A percentile compares a stretch with the other conserved stretches of the same genome.
These are phyloP conservation scores for Boletus eberwhitei DNA, from an alignment of 768 basidiomycete genomes.

Conservation along the genomic window DNA sequence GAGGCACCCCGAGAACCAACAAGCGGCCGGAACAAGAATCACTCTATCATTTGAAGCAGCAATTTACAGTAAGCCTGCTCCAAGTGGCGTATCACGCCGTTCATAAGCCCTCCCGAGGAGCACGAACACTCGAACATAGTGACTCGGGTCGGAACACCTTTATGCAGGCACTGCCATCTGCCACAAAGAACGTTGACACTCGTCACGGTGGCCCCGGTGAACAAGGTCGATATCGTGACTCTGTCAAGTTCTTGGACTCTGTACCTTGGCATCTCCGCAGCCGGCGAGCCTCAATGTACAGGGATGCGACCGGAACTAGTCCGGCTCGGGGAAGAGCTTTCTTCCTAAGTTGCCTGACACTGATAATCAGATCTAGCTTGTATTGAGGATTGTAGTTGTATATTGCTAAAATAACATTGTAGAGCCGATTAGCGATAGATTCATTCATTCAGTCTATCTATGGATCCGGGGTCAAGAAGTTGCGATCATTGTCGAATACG, in stretches of 20 bases:
- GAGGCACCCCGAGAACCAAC: constrained; percentile 5
- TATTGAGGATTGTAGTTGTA: too few species aligned
- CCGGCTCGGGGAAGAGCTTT: background rate
- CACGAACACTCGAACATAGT: too few species aligned
- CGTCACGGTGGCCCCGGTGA: background rate
- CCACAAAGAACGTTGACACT: too few species aligned
- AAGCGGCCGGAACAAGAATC: constrained; percentile 17
- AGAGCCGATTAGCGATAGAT: too few species aligned
- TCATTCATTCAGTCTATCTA: too few species aligned
- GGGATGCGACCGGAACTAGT: background rate
- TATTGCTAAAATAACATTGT: too few species aligned
- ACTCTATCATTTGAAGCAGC: background rate
- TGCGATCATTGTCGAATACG: too few species aligned
- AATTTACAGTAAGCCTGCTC: background rate
- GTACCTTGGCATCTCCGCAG: background rate
- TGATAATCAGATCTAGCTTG: too few species aligned
- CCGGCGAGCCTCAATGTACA: background rate
- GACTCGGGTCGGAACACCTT: background rate
- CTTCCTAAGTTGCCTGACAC: too few species aligned
- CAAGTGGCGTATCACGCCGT: background rate
- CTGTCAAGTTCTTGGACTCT: background rate
- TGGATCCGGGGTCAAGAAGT: too few species aligned
- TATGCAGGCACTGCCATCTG: background rate
- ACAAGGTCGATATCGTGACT: background rate
- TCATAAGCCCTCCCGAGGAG: background rate